phyloP scores from a whole-genome alignment of 2,329 filamentous ascomycete species.

The Trichophyton mentagrophytes region DNA sequence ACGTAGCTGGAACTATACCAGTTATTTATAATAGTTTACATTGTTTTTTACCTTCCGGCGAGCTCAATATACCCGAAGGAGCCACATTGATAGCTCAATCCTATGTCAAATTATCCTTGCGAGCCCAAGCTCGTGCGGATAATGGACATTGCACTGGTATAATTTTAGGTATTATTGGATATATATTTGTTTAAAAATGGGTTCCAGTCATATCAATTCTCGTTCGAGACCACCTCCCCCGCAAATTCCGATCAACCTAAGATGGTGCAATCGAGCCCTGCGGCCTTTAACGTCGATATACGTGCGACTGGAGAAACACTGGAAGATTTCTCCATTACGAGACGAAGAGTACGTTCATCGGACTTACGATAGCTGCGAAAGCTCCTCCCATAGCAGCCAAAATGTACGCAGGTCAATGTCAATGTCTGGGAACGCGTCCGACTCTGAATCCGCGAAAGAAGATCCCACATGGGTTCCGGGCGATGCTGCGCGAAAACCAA shows the following conservation, averaged over 20 bases:
- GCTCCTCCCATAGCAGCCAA: not conserved
- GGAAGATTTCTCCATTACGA: slow-evolving; percentile 22
- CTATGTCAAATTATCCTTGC: not conserved
- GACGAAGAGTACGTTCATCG: slow-evolving; percentile 13
- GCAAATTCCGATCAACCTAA: slow-evolving; percentile 28
- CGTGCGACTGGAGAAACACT: slow-evolving; percentile 30
- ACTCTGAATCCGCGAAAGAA: slow-evolving; percentile 25
- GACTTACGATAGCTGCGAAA: slow-evolving; percentile 6
- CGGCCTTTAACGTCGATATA: slow-evolving; percentile 31
- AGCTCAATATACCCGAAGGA: not conserved
- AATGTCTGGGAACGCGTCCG: slow-evolving; percentile 10
- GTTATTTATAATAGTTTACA: not conserved
- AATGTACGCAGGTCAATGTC: slow-evolving; percentile 9
- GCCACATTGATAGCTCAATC: not conserved
- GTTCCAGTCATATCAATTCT: slow-evolving; percentile 6
- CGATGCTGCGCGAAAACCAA: slow-evolving; percentile 21
- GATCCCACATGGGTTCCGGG: slow-evolving; percentile 32
- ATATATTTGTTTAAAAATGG: slow-evolving; percentile 3
- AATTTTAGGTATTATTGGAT: not conserved
- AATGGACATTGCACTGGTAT: not conserved
- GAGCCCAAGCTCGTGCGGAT: not conserved
- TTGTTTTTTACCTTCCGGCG: not conserved
- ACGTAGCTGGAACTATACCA: not conserved
- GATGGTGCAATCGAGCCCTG: slow-evolving; percentile 34
- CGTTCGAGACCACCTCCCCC: slow-evolving; percentile 12